Conservation (phyloP, 352 stramenopile genomes). For the Blastocystis sp. region DNA sequence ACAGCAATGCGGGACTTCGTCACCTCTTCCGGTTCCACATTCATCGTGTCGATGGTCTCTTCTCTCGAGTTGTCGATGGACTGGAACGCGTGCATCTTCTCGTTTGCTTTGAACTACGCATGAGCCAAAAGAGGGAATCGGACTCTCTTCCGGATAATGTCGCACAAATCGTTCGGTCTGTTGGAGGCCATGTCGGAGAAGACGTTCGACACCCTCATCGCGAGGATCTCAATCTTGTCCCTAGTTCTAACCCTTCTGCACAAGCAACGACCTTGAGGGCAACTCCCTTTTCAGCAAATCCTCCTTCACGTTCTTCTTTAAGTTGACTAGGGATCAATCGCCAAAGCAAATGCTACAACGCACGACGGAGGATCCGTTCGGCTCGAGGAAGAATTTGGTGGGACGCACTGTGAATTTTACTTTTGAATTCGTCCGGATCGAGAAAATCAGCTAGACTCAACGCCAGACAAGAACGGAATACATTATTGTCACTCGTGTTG, state of each 20-base stretch:
- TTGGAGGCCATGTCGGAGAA: constrained; percentile 12
- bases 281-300: background rate
- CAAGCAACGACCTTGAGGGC: background rate
- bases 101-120: constrained; percentile 46
- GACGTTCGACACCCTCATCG: constrained; percentile 30
- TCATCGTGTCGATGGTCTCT: background rate
- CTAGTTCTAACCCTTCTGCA: background rate
- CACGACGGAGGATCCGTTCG: background rate
- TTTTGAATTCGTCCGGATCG: constrained; percentile 49
- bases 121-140: background rate
- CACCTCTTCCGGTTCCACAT: background rate
- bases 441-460: constrained; percentile 39
- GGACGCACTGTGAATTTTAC: constrained; percentile 21
- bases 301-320: background rate
- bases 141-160: constrained; percentile 52
- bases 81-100: constrained; percentile 8
- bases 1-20: constrained; percentile 36
- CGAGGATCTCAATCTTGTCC: constrained; percentile 59
- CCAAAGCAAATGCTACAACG: background rate
- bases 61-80: constrained; percentile 28
- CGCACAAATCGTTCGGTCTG: background rate
- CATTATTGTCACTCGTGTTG: constrained; percentile 33
- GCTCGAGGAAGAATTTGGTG: constrained; percentile 42
- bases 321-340: background rate
- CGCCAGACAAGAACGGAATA: background rate